These are phyloP conservation scores for Linum lewisii DNA, from an alignment of 345 rosid species.

Conservation along the genomic window DNA sequence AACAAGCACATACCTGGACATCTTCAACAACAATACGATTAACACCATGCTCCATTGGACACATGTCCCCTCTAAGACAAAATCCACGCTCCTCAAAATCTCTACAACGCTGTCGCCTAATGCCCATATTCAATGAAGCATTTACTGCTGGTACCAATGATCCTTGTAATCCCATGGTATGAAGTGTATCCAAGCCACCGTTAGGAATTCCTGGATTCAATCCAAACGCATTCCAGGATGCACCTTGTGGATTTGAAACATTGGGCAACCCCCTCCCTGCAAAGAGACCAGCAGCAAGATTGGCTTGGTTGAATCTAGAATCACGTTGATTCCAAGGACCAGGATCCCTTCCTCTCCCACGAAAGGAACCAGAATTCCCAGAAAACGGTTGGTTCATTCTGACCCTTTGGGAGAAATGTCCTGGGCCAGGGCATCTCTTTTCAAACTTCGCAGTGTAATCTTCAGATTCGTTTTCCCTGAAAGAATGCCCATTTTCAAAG, in stretches of 20 bases:
- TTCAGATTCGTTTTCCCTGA: conserved; percentile 49
- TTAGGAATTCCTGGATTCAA: conserved; percentile 63
- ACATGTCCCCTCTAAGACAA: conserved; percentile 97
- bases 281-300: conserved; percentile 57
- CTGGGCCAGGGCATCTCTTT: conserved; percentile 46
- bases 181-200: conserved; percentile 71
- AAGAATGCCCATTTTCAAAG: conserved; percentile 54
- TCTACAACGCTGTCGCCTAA: conserved; percentile 77
- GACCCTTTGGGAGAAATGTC: conserved; percentile 40
- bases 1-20: conserved; percentile 64
- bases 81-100: conserved; percentile 99
- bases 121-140: conserved; percentile 57
- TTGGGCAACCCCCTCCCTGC: conserved; percentile 66
- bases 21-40: conserved; percentile 96
- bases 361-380: conserved; percentile 56
- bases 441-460: conserved; percentile 40
- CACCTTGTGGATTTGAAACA: conserved; percentile 49
- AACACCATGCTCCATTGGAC: conserved; percentile 99
- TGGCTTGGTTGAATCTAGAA: conserved; percentile 50
- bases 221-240: conserved; percentile 79
- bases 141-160: conserved; percentile 51
- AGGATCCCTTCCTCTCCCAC: conserved; percentile 83
- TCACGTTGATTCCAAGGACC: conserved; percentile 68
- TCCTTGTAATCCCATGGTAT: conserved; percentile 64
- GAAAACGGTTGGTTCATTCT: conserved; percentile 46